phyloP scores from a whole-genome alignment of 352 stramenopile genomes.

The Phytophthora kernoviae region DNA sequence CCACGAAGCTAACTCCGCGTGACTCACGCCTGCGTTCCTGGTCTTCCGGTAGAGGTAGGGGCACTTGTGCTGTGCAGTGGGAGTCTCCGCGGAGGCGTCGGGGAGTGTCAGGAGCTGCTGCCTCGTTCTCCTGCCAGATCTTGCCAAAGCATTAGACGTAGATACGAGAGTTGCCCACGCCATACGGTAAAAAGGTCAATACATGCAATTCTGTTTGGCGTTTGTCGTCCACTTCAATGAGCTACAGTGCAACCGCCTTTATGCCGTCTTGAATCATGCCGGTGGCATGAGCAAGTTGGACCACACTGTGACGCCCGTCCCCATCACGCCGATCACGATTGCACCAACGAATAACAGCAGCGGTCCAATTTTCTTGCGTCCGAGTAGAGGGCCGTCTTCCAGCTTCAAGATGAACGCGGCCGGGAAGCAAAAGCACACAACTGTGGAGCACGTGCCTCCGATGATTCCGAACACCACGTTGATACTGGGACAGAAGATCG shows the following conservation, averaged over 20 bases:
- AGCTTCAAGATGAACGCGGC: slow-evolving; percentile 88
- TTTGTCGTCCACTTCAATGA: not conserved
- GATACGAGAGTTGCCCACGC: slow-evolving; percentile 62
- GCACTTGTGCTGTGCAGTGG: slow-evolving; percentile 22
- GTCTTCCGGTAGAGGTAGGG: slow-evolving; percentile 8
- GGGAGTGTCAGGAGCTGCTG: slow-evolving; percentile 2
- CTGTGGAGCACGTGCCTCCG: slow-evolving; percentile 77
- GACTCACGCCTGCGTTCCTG: slow-evolving; percentile 9
- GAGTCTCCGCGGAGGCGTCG: slow-evolving; percentile 6
- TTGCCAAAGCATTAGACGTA: slow-evolving; percentile 54
- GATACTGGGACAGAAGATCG: slow-evolving; percentile 86
- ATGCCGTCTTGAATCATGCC: slow-evolving; percentile 3
- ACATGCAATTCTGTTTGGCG: too few species aligned
- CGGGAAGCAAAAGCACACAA: slow-evolving; percentile 87
- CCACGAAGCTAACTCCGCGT: slow-evolving; percentile 26
- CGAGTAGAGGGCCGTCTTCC: slow-evolving; percentile 69
- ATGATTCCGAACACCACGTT: slow-evolving; percentile 90
- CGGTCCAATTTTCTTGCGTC: slow-evolving; percentile 75
- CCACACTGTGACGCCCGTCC: slow-evolving; percentile 78
- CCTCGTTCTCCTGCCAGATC: slow-evolving; percentile 44
- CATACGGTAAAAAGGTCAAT: too few species aligned
- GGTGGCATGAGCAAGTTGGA: slow-evolving; percentile 50
- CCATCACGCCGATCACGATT: slow-evolving; percentile 69
- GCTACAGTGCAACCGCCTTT: not conserved
- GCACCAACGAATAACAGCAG: slow-evolving; percentile 75